Base-by-base conservation (phyloP, 768 basidiomycete species). In the Hydnomerulius pinastri region DNA sequence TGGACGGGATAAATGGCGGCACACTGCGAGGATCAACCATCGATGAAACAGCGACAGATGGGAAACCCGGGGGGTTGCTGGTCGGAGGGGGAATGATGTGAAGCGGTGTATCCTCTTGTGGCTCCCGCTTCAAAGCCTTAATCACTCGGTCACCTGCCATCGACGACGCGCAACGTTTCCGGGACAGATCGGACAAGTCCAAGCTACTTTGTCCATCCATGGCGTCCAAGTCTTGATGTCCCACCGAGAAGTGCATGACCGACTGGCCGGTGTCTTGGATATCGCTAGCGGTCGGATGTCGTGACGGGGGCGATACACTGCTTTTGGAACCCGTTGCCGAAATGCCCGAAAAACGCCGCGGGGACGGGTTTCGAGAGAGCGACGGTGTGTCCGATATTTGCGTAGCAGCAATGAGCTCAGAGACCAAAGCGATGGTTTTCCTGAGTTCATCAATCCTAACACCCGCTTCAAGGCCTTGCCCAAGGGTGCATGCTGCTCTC, bases 361-460 rank as follows among this genome's bases (percentile, higher is more conserved):
- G 61, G 27, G 65, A 60, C 3, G 66, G 59, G 36, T 46, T 62
- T 18, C 72, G 66, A 3, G 77, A 70, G 55, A 71, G 27, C 4
- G 65, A 50, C 15, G 58, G 62, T 0, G 70, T 43, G 53, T 73
- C 71, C 13, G 62, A 36, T 62, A 71, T 71, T 61, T 67, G 67
- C 8, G 69, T 77, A 47, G 65, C 72, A 9, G 77, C 70, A 59
- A 85, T 77, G 68, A 83, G 76, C 41, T 81, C 77, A 6, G 81
- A 73, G 23, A 82, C 80, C 48, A 78, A 65, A 4, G 71, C 66
- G 45, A 85, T 78, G 29, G 79, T 77, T 61, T 76, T 74, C 60
- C 71, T 81, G 58, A 85, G 73, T 51, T 82, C 75, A 59, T 77
- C 79, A 47, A 85, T 77, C 58, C 77, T 79, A 24, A 64, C 73